Evolutionary conservation across 495 filamentous ascomycete species (phyloP).

Genomic region (Emericellopsis terricola): DNA sequence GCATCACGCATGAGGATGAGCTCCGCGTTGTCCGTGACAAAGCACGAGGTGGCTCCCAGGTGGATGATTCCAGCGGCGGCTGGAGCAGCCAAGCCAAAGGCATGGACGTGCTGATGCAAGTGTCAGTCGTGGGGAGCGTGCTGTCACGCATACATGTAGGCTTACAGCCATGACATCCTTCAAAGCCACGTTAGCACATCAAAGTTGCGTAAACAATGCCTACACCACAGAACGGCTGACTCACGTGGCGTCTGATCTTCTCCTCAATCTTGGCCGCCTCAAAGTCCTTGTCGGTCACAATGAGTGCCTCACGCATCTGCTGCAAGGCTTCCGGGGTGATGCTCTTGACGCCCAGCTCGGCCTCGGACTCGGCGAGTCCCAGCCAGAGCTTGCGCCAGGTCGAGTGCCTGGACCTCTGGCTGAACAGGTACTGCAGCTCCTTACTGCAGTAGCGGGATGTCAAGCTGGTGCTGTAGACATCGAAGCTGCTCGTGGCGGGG

Average conservation of each 20-base stretch:
- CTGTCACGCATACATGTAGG: background rate
- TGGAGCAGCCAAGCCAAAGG: constrained; percentile 50
- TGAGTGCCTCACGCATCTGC: constrained; percentile 55
- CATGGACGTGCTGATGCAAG: constrained; percentile 41
- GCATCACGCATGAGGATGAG: constrained; percentile 62
- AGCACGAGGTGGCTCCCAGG: constrained; percentile 43
- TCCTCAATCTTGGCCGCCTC: constrained; percentile 61
- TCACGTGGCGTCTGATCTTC: constrained; percentile 36
- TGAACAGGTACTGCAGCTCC: constrained; percentile 49
- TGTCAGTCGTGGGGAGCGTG: background rate
- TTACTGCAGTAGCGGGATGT: constrained; percentile 50
- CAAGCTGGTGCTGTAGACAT: constrained; percentile 43
- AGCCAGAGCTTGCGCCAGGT: constrained; percentile 74
- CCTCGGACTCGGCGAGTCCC: constrained; percentile 67
- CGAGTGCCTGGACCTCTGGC: constrained; percentile 45
- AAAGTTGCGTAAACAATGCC: background rate
- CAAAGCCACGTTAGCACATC: background rate
- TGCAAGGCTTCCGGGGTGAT: constrained; percentile 54
- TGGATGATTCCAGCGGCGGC: constrained; percentile 81
- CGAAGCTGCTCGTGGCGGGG: background rate
- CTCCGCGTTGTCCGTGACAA: constrained; percentile 75
- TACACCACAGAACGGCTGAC: constrained; percentile 20
- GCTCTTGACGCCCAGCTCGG: constrained; percentile 41
- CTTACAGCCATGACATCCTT: constrained; percentile 40
- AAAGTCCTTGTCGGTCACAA: constrained; percentile 68